phyloP scores from a whole-genome alignment of 2,329 filamentous ascomycete genomes.

The Paraphoma chrysanthemicola region DNA sequence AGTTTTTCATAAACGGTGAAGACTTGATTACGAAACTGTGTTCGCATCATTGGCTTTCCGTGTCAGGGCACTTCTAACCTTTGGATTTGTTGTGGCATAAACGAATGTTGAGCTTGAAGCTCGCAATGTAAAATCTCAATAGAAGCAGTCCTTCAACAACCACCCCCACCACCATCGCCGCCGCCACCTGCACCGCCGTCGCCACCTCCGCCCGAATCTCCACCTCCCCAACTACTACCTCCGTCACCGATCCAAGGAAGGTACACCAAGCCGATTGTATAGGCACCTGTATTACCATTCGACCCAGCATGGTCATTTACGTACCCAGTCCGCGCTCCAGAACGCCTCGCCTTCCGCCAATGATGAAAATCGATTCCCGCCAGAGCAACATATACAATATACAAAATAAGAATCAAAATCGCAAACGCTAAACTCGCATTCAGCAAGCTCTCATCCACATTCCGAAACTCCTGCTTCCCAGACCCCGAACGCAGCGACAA shows the following conservation, averaged over 20 bases:
- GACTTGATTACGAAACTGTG: too few species aligned
- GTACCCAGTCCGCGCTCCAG: too few species aligned
- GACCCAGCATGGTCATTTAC: too few species aligned
- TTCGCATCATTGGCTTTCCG: too few species aligned
- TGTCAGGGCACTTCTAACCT: too few species aligned
- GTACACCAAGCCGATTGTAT: too few species aligned
- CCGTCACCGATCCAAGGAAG: not conserved
- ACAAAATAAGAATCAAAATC: not conserved
- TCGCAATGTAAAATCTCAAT: too few species aligned
- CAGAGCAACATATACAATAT: not conserved
- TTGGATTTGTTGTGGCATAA: too few species aligned
- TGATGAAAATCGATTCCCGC: not conserved
- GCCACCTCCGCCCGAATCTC: not conserved
- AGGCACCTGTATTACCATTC: too few species aligned
- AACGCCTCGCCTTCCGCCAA: not conserved
- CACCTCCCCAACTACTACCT: not conserved
- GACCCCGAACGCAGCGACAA: not conserved
- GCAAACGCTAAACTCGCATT: conserved; percentile 12
- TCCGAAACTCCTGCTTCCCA: not conserved
- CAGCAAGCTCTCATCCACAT: not conserved
- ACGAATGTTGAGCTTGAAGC: too few species aligned
- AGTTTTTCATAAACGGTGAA: too few species aligned
- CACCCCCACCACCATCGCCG: not conserved
- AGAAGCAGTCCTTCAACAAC: not conserved
- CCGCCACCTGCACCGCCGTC: too few species aligned